A percentile compares a stretch with the other conserved stretches of the same genome.
These are phyloP conservation scores for Salvia rosmarinus DNA, from an alignment of 257 asterid species.

Conservation along the genomic window DNA sequence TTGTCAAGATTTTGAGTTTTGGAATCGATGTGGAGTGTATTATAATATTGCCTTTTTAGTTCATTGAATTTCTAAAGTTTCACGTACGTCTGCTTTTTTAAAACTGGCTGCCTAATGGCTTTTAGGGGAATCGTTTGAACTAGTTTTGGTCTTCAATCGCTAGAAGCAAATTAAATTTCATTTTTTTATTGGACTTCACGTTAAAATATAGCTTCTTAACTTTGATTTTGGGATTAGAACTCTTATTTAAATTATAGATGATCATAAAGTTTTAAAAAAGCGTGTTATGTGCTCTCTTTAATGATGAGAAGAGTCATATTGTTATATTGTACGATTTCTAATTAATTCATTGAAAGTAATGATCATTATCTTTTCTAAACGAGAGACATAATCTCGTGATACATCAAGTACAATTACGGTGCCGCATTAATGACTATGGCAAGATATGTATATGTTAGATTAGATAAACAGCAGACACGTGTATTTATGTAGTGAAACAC, in stretches of 20 bases:
- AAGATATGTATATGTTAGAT: too few relatives aligned
- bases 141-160: conserved; percentile 6
- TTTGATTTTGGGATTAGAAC: too few relatives aligned
- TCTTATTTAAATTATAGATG: background rate
- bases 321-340: too few relatives aligned
- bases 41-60: conserved; percentile 22
- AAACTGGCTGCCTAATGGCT: conserved; percentile 46
- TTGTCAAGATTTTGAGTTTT: background rate
- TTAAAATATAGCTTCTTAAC: conserved; percentile 16
- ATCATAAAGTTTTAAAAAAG: background rate
- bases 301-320: too few relatives aligned
- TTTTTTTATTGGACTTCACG: too few relatives aligned
- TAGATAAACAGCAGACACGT: background rate
- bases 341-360: too few relatives aligned
- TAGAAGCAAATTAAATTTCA: conserved; percentile 26
- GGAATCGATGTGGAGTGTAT: background rate
- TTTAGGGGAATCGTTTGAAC: conserved; percentile 45
- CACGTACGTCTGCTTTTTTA: conserved; percentile 40
- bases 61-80: conserved; percentile 34
- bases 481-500: background rate
- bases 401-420: background rate
- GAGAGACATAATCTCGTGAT: too few relatives aligned
- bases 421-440: background rate
- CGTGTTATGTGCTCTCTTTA: background rate
- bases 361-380: background rate